phyloP scores from a whole-genome alignment of 139 green algal genomes.

The Mychonastes homosphaera region DNA sequence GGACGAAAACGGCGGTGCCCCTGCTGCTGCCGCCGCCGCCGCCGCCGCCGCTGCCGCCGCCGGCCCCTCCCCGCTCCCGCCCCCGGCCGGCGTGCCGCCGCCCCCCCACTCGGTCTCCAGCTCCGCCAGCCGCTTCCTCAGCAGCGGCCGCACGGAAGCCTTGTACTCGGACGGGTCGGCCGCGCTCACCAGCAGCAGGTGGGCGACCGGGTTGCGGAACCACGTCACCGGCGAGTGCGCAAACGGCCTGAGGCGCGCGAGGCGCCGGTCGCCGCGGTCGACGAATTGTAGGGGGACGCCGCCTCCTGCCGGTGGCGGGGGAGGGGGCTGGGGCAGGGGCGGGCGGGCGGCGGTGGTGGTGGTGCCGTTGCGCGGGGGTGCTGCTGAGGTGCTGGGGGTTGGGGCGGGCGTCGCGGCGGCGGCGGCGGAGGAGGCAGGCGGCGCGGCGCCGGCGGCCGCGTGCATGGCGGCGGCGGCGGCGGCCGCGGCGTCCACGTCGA shows the following conservation, averaged over 20 bases:
- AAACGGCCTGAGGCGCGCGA: slow-evolving; percentile 47
- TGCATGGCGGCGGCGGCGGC: slow-evolving; percentile 27
- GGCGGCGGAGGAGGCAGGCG: no score
- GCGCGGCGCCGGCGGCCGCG: not conserved
- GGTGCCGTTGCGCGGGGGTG: not conserved
- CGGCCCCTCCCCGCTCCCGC: slow-evolving; percentile 4
- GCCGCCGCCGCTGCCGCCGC: not conserved
- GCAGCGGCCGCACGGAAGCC: slow-evolving; percentile 5
- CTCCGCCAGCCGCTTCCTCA: slow-evolving; percentile 46
- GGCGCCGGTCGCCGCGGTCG: slow-evolving; percentile 29
- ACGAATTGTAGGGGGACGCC: slow-evolving; percentile 38
- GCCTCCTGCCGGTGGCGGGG: not conserved
- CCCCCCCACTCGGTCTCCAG: slow-evolving; percentile 40
- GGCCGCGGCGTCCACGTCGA: slow-evolving; percentile 39
- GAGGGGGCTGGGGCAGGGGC: not conserved
- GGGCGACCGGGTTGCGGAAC: slow-evolving; percentile 64
- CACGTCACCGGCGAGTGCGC: slow-evolving; percentile 52
- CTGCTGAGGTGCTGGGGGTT: not conserved
- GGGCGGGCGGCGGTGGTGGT: not conserved
- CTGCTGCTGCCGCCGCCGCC: no score
- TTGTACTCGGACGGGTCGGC: slow-evolving; percentile 65
- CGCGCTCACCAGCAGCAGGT: slow-evolving; percentile 52
- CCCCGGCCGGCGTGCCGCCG: not conserved
- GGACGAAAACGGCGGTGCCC: no score
- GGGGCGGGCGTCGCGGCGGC: not conserved